phyloP scores from a whole-genome alignment of 495 filamentous ascomycete genomes.

The Chaetomium cochliodes region DNA sequence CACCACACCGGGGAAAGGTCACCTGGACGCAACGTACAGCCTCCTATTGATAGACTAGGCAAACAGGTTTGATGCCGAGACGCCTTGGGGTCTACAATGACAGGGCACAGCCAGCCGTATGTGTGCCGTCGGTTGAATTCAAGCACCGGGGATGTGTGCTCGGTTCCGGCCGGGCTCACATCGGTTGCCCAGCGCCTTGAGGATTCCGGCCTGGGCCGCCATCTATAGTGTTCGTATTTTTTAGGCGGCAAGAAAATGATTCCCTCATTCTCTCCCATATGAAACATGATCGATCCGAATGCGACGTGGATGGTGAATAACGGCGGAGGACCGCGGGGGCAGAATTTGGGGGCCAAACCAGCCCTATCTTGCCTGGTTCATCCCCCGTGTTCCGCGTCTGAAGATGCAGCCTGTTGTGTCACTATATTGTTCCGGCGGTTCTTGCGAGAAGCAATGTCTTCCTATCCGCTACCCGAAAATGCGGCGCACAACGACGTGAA shows the following conservation, averaged over 20 bases:
- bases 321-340: not conserved
- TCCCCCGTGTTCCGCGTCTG: too few species aligned
- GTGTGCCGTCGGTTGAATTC: not conserved
- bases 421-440: not conserved
- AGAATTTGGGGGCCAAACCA: slow-evolving; percentile 3
- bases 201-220: not conserved
- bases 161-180: not conserved
- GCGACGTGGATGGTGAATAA: not conserved
- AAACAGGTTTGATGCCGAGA: not conserved
- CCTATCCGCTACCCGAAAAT: not conserved
- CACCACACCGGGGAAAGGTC: not conserved
- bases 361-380: not conserved
- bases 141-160: not conserved
- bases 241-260: not conserved
- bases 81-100: not conserved
- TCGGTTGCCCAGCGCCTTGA: too few species aligned
- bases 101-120: not conserved
- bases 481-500: not conserved
- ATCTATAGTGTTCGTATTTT: not conserved
- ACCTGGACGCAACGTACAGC: not conserved
- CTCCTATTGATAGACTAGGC: slow-evolving; percentile 13
- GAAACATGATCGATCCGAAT: not conserved
- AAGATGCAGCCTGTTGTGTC: not conserved
- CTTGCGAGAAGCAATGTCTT: not conserved
- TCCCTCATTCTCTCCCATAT: too few species aligned